phyloP scores from a whole-genome alignment of 371 early-diverging fungal genomes.

The Mucor sp. region DNA sequence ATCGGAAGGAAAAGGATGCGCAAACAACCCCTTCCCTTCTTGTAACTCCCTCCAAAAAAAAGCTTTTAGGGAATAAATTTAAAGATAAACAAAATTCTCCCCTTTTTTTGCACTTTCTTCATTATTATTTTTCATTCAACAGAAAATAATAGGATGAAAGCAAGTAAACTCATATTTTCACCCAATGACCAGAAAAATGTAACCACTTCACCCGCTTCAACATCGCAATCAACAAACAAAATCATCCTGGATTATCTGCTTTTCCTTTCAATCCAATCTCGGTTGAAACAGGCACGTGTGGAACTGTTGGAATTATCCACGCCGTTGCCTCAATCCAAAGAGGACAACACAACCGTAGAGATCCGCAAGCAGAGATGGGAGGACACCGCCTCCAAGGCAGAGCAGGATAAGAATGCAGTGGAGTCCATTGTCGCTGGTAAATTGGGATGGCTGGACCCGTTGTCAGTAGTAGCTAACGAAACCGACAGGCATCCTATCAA shows the following conservation, averaged over 20 bases:
- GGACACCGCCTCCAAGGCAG: constrained; percentile 47
- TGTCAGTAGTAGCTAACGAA: background rate
- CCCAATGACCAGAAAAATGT: constrained; percentile 10
- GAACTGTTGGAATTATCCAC: constrained; percentile 44
- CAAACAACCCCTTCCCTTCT: background rate
- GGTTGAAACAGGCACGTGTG: constrained; percentile 41
- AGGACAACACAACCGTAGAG: constrained; percentile 25
- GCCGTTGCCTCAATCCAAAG: constrained; percentile 27
- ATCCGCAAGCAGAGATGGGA: constrained; percentile 41
- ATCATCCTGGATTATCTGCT: constrained; percentile 65
- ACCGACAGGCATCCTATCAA: constrained; percentile 55
- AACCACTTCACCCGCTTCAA: background rate
- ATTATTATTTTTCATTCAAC: background rate
- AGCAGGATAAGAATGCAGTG: constrained; percentile 55
- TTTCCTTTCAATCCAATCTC: constrained; percentile 63
- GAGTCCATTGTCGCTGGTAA: constrained; percentile 53
- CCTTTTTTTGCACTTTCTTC: background rate
- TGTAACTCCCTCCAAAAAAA: background rate
- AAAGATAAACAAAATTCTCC: constrained; percentile 1
- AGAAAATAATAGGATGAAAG: constrained; percentile 10
- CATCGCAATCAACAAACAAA: constrained; percentile 51
- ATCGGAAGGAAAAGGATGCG: constrained; percentile 8
- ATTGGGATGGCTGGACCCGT: no score
- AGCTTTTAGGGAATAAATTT: background rate
- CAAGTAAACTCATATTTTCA: constrained; percentile 11